Percentiles rank a stretch among this genome's conserved stretches.
phyloP scores from a whole-genome alignment of 495 filamentous ascomycete species.

The Penicillium goetzii region DNA sequence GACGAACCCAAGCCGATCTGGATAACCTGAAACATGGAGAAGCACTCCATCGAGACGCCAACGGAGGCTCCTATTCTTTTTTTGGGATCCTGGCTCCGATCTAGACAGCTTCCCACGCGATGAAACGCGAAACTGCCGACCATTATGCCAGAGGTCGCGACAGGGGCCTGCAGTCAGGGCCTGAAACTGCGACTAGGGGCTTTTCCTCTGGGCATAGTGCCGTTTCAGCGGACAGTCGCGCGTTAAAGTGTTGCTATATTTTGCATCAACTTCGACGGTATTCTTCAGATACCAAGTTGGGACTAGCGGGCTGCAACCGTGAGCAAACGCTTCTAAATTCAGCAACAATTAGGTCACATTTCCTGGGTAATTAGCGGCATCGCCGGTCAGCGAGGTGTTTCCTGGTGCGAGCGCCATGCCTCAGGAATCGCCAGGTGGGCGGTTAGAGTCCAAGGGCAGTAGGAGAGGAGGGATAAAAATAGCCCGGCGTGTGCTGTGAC shows the following conservation, averaged over 20 bases:
- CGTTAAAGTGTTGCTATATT: slow-evolving; percentile 53
- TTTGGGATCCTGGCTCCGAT: slow-evolving; percentile 39
- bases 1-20: slow-evolving; percentile 33
- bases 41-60: slow-evolving; percentile 43
- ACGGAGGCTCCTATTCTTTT: slow-evolving; percentile 35
- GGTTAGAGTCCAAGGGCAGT: slow-evolving; percentile 20
- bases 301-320: slow-evolving; percentile 36
- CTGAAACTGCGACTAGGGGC: slow-evolving; percentile 27
- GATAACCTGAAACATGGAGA: slow-evolving; percentile 51
- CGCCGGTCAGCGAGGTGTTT: slow-evolving; percentile 6
- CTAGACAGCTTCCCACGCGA: slow-evolving; percentile 26
- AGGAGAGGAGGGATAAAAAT: slow-evolving; percentile 30
- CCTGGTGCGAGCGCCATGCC: slow-evolving; percentile 22
- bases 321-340: slow-evolving; percentile 42
- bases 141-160: slow-evolving; percentile 32
- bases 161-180: slow-evolving; percentile 20
- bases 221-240: slow-evolving; percentile 50
- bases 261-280: slow-evolving; percentile 37
- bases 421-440: slow-evolving; percentile 32
- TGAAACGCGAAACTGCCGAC: slow-evolving; percentile 45
- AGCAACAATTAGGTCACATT: slow-evolving; percentile 42
- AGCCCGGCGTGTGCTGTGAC: slow-evolving; percentile 26
- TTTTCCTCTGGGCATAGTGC: slow-evolving; percentile 29
- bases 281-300: slow-evolving; percentile 40
- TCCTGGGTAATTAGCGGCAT: slow-evolving; percentile 33